A percentile compares a stretch with the other conserved stretches of the same genome.
phyloP scores from a whole-genome alignment of 2,329 filamentous ascomycete species.

The Aspergillus sp. region DNA sequence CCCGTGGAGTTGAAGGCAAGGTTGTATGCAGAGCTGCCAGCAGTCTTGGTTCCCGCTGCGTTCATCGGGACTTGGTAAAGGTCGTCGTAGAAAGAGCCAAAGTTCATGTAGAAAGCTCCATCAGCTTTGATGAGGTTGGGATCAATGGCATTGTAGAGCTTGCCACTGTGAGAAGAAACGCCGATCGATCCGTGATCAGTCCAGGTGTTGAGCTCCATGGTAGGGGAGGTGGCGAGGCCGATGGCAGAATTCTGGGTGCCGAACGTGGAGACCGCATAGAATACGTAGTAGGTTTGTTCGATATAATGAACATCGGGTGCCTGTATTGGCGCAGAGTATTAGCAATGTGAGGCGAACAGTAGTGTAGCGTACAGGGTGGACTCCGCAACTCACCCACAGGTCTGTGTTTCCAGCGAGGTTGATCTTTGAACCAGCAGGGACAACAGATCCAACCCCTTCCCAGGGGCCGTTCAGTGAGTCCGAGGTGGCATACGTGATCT shows the following conservation, averaged over 20 bases:
- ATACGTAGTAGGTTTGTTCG: conserved; percentile 62
- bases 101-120: conserved; percentile 54
- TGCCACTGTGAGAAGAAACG: conserved; percentile 42
- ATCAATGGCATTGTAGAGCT: conserved; percentile 64
- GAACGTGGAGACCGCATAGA: conserved; percentile 65
- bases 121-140: conserved; percentile 52
- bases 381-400: conserved; percentile 47
- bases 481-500: conserved; percentile 52
- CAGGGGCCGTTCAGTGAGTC: conserved; percentile 52
- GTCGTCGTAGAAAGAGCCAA: conserved; percentile 69
- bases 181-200: conserved; percentile 37
- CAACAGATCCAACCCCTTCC: conserved; percentile 50
- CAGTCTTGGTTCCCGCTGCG: conserved; percentile 29
- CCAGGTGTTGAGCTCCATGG: conserved; percentile 41
- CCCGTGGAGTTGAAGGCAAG: conserved; percentile 57
- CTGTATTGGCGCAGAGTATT: conserved; percentile 35
- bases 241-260: conserved; percentile 64
- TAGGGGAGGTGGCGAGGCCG: conserved; percentile 55
- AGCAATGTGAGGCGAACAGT: background rate
- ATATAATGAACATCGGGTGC: conserved; percentile 64
- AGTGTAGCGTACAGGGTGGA: background rate
- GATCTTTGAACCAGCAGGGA: conserved; percentile 49
- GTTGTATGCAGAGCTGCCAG: conserved; percentile 44
- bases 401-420: conserved; percentile 49
- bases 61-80: conserved; percentile 61